These are phyloP conservation scores for Nadsonia starkeyi-henricii DNA, from an alignment of 1,139 yeast species.

Conservation along the genomic window DNA sequence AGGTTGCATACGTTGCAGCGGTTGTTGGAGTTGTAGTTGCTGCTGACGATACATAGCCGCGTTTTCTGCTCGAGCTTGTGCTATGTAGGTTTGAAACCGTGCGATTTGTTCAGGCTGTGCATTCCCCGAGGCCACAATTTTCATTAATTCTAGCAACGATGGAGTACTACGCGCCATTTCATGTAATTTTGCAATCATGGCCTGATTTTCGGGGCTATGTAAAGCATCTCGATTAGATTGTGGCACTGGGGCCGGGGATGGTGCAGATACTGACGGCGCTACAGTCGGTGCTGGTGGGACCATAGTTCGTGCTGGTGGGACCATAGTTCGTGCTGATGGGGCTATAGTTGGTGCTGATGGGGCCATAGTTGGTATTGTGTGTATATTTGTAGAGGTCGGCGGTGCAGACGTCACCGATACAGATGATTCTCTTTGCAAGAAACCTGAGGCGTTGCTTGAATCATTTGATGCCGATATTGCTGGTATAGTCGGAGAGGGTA, in stretches of 20 bases:
- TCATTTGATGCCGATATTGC: too few species aligned
- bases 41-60: not conserved
- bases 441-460: too few species aligned
- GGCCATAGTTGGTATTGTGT: too few species aligned
- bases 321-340: too few species aligned
- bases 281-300: slow-evolving; percentile 3
- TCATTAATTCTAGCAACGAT: slow-evolving; percentile 57
- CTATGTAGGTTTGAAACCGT: slow-evolving; percentile 65
- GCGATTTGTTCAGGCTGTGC: slow-evolving; percentile 60
- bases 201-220: slow-evolving; percentile 38
- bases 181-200: slow-evolving; percentile 73
- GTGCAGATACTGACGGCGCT: slow-evolving; percentile 3
- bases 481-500: too few species aligned
- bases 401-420: too few species aligned
- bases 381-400: too few species aligned
- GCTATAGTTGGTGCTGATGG: too few species aligned
- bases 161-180: slow-evolving; percentile 65
- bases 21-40: not conserved
- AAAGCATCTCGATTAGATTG: slow-evolving; percentile 7
- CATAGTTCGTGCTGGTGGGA: too few species aligned
- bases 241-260: slow-evolving; percentile 5
- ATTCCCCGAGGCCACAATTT: slow-evolving; percentile 66
- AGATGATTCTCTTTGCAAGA: too few species aligned
- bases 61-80: slow-evolving; percentile 43
- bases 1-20: not conserved